Evolutionary conservation across 1,284 basidiomycete genomes (phyloP).

Genomic region (Ceratobasidium theobromae): DNA sequence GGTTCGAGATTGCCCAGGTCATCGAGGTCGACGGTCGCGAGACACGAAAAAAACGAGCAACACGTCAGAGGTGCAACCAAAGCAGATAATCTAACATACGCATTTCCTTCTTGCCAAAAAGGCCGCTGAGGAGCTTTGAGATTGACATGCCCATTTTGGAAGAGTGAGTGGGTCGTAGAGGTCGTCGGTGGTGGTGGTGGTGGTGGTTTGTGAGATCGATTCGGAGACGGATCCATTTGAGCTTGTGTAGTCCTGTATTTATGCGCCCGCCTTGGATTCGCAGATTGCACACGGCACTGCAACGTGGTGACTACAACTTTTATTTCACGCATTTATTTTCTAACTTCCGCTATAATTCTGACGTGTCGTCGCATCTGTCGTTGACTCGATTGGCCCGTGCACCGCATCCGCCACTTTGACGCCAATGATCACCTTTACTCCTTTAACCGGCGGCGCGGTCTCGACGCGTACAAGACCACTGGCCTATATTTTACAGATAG

Average conservation of each 20-base stretch:
- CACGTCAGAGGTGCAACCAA: slow-evolving; percentile 33
- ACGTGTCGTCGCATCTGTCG: slow-evolving; percentile 11
- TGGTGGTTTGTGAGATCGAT: slow-evolving; percentile 30
- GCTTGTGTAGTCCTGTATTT: slow-evolving; percentile 6
- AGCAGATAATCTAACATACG: slow-evolving; percentile 58
- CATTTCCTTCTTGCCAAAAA: slow-evolving; percentile 99
- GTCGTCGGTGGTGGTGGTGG: slow-evolving; percentile 11
- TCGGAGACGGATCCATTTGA: slow-evolving; percentile 17
- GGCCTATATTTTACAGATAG: slow-evolving; percentile 88
- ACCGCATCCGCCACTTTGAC: slow-evolving; percentile 7
- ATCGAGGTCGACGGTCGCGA: not conserved
- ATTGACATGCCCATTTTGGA: slow-evolving; percentile 79
- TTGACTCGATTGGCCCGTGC: slow-evolving; percentile 26
- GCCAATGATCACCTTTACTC: slow-evolving; percentile 91
- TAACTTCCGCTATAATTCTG: not conserved
- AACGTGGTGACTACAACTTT: slow-evolving; percentile 4
- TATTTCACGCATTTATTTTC: not conserved
- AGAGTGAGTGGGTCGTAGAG: slow-evolving; percentile 1
- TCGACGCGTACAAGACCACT: slow-evolving; percentile 66
- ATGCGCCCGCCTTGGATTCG: not conserved
- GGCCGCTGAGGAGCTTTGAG: slow-evolving; percentile 76
- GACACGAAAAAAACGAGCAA: slow-evolving; percentile 2
- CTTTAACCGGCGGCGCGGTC: slow-evolving; percentile 78
- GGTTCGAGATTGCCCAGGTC: slow-evolving; percentile 34
- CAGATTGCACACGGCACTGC: not conserved